These are phyloP conservation scores for Candida pseudoglaebosa DNA, from an alignment of 805 yeast genomes.

Conservation along the genomic window DNA sequence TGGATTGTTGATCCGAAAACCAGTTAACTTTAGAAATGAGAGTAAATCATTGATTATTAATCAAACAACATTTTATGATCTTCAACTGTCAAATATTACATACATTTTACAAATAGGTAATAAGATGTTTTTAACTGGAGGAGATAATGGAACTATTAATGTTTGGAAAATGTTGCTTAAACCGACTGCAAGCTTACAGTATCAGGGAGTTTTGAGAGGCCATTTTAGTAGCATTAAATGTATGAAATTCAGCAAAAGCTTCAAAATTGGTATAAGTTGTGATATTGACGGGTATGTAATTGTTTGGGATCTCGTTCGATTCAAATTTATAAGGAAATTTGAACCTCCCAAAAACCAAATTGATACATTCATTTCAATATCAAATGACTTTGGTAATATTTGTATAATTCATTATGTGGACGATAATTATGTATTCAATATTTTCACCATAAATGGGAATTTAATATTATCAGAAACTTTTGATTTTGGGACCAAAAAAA, in stretches of 20 bases:
- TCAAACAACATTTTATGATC: slow-evolving; percentile 37
- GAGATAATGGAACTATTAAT: slow-evolving; percentile 57
- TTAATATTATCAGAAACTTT: slow-evolving; percentile 21
- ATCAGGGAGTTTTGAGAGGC: slow-evolving; percentile 50
- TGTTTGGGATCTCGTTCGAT: slow-evolving; percentile 62
- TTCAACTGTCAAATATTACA: slow-evolving; percentile 39
- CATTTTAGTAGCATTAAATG: slow-evolving; percentile 47
- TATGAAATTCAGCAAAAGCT: slow-evolving; percentile 49
- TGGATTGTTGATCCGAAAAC: slow-evolving; percentile 32
- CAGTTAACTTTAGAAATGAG: slow-evolving; percentile 15
- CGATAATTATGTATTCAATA: slow-evolving; percentile 17
- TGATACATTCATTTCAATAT: slow-evolving; percentile 35
- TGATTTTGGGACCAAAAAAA: slow-evolving; percentile 8
- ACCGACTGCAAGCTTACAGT: slow-evolving; percentile 28
- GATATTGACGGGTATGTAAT: slow-evolving; percentile 53
- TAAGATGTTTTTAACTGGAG: slow-evolving; percentile 44
- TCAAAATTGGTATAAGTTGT: slow-evolving; percentile 50
- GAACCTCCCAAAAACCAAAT: slow-evolving; percentile 15
- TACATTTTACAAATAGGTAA: slow-evolving; percentile 39
- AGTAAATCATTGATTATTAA: slow-evolving; percentile 39
- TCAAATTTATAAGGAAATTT: slow-evolving; percentile 44
- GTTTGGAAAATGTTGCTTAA: slow-evolving; percentile 47
- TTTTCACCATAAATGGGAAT: slow-evolving; percentile 56
- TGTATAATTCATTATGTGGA: slow-evolving; percentile 28
- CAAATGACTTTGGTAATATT: slow-evolving; percentile 54